Evolutionary conservation across 495 filamentous ascomycete species (phyloP).

Genomic region (Penicillium tannophilum): DNA sequence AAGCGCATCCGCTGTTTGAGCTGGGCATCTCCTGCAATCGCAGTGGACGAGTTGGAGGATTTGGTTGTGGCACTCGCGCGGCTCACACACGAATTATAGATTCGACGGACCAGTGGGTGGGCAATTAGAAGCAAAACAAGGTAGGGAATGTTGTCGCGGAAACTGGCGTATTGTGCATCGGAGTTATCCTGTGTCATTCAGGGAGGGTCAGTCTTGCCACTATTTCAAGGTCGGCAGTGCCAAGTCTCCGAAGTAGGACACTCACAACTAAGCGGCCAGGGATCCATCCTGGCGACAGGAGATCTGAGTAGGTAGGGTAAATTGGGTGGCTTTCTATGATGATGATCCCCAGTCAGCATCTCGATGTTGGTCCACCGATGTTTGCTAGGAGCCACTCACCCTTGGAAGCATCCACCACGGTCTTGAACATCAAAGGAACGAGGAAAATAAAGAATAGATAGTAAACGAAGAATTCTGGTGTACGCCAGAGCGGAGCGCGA

Average conservation of each 20-base stretch:
- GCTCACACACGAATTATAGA: slow-evolving; percentile 57
- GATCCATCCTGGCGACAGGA: slow-evolving; percentile 86
- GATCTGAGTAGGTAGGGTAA: slow-evolving; percentile 69
- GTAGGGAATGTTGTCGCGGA: slow-evolving; percentile 84
- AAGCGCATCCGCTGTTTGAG: slow-evolving; percentile 78
- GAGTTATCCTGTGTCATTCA: slow-evolving; percentile 70
- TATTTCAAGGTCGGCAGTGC: no score
- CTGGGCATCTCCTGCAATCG: slow-evolving; percentile 62
- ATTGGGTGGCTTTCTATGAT: slow-evolving; percentile 85
- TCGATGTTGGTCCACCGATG: background rate
- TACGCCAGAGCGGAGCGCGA: slow-evolving; percentile 73
- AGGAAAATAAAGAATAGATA: slow-evolving; percentile 66
- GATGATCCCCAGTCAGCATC: slow-evolving; percentile 42
- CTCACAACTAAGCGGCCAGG: slow-evolving; percentile 88
- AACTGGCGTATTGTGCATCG: slow-evolving; percentile 83
- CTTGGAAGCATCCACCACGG: slow-evolving; percentile 82
- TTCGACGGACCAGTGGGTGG: slow-evolving; percentile 75
- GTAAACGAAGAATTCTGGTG: slow-evolving; percentile 84
- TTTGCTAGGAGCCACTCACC: slow-evolving; percentile 48
- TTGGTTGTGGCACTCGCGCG: slow-evolving; percentile 13
- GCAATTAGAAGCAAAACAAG: slow-evolving; percentile 68
- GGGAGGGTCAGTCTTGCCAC: slow-evolving; percentile 12
- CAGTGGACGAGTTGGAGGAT: slow-evolving; percentile 27
- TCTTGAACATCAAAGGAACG: slow-evolving; percentile 90
- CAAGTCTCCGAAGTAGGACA: slow-evolving; percentile 6